These are phyloP conservation scores for Saturnispora bothae DNA, from an alignment of 805 yeast genomes.

Conservation along the genomic window DNA sequence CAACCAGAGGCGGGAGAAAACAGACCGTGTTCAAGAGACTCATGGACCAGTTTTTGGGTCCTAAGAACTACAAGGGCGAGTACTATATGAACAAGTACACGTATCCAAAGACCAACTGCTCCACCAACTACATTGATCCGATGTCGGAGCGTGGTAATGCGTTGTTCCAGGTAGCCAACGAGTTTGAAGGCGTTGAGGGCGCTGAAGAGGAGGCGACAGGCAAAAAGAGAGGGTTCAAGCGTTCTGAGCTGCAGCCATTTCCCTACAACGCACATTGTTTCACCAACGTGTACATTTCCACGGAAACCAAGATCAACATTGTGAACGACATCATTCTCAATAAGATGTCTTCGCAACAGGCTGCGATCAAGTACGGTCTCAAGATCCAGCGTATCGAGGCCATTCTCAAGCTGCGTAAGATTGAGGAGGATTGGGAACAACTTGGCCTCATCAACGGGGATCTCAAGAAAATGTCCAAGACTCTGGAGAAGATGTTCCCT, in stretches of 20 bases:
- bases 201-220: conserved; percentile 9
- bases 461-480: conserved; percentile 44
- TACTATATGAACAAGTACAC: conserved; percentile 67
- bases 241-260: conserved; percentile 57
- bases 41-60: conserved; percentile 71
- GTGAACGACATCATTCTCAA: conserved; percentile 39
- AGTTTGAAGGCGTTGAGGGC: conserved; percentile 11
- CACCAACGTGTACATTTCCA: conserved; percentile 53
- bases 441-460: conserved; percentile 47
- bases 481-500: conserved; percentile 78
- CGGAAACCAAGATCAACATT: conserved; percentile 50
- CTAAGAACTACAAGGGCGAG: conserved; percentile 74
- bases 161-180: conserved; percentile 15
- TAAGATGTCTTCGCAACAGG: conserved; percentile 52
- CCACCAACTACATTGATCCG: conserved; percentile 63
- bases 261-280: conserved; percentile 62
- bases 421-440: conserved; percentile 54
- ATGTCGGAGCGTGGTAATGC: conserved; percentile 35
- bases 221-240: conserved; percentile 14
- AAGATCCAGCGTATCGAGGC: conserved; percentile 86
- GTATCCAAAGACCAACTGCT: conserved; percentile 54
- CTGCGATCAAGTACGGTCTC: conserved; percentile 69
- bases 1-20: conserved; percentile 27
- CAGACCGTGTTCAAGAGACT: conserved; percentile 49
- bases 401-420: conserved; percentile 51